A percentile compares a stretch with the other conserved stretches of the same genome.
phyloP scores from a whole-genome alignment of 306 rosid species.

The Vicia villosa region DNA sequence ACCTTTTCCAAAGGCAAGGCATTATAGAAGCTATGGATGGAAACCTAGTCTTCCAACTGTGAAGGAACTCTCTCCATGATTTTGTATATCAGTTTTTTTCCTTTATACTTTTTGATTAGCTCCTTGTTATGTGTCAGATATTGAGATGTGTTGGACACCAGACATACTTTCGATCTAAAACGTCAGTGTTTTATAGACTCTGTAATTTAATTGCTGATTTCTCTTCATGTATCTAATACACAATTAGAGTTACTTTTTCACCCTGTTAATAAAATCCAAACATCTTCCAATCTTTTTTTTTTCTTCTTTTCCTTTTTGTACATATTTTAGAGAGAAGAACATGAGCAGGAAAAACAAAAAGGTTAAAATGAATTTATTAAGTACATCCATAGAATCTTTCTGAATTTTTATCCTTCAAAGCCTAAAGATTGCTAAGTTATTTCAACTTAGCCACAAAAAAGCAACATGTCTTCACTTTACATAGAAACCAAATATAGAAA shows the following conservation, averaged over 20 bases:
- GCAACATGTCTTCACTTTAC: constrained; percentile 26
- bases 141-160: neutral
- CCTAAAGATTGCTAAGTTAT: constrained; percentile 1
- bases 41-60: constrained; percentile 79
- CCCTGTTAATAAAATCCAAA: constrained; percentile 32
- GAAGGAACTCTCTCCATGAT: constrained; percentile 77
- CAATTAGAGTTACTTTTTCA: neutral
- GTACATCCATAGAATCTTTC: constrained; percentile 26
- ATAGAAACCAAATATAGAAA: constrained; percentile 18
- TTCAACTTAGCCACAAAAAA: constrained; percentile 23
- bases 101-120: constrained; percentile 4
- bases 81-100: constrained; percentile 22
- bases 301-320: neutral
- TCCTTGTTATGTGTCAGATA: neutral
- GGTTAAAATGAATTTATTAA: constrained; percentile 6
- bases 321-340: neutral
- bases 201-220: constrained; percentile 20
- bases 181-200: neutral
- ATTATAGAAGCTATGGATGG: constrained; percentile 51
- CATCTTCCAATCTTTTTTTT: constrained; percentile 1
- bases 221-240: constrained; percentile 9
- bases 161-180: neutral
- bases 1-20: constrained; percentile 60
- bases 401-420: constrained; percentile 11
- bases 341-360: too few relatives aligned